A percentile compares a stretch with the other conserved stretches of the same genome.
phyloP scores from a whole-genome alignment of 257 asterid species.

The Jaltomata sinuosa region DNA sequence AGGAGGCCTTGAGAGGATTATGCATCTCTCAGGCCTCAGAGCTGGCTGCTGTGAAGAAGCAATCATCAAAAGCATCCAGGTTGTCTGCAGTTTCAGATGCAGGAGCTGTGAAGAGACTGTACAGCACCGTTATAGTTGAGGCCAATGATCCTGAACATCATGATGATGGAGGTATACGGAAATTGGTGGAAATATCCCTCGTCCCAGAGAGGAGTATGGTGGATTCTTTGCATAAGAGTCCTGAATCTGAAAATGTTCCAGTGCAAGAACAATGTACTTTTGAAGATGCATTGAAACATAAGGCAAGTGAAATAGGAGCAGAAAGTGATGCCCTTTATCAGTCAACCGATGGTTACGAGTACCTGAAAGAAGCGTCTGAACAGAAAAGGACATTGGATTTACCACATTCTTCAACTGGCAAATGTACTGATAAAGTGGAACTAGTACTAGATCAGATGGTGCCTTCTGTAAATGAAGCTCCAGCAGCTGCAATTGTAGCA shows the following conservation, averaged over 20 bases:
- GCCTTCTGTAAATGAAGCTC: not conserved
- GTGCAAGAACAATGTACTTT: slow-evolving; percentile 4
- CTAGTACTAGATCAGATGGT: not conserved
- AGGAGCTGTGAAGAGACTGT: slow-evolving; percentile 35
- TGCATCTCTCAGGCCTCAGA: slow-evolving; percentile 96
- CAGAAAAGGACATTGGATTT: slow-evolving; percentile 8
- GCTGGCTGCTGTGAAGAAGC: slow-evolving; percentile 79
- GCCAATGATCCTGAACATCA: slow-evolving; percentile 18
- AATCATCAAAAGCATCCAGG: slow-evolving; percentile 34
- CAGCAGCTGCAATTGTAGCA: not conserved
- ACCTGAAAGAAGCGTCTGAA: slow-evolving; percentile 9
- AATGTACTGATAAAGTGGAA: not conserved
- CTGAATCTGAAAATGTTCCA: slow-evolving; percentile 15
- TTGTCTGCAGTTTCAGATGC: slow-evolving; percentile 33
- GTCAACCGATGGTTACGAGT: slow-evolving; percentile 1
- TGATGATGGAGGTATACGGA: slow-evolving; percentile 21
- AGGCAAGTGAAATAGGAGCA: not conserved
- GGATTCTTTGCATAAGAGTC: slow-evolving; percentile 12
- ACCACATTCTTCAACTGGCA: slow-evolving; percentile 10
- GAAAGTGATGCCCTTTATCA: not conserved
- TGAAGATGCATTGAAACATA: not conserved
- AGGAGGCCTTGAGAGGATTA: slow-evolving; percentile 90
- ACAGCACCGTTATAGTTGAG: not conserved
- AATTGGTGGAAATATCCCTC: slow-evolving; percentile 47
- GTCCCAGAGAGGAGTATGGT: slow-evolving; percentile 37